Conservation (phyloP, 2,329 filamentous ascomycete genomes). For the Colletotrichum sp. region DNA sequence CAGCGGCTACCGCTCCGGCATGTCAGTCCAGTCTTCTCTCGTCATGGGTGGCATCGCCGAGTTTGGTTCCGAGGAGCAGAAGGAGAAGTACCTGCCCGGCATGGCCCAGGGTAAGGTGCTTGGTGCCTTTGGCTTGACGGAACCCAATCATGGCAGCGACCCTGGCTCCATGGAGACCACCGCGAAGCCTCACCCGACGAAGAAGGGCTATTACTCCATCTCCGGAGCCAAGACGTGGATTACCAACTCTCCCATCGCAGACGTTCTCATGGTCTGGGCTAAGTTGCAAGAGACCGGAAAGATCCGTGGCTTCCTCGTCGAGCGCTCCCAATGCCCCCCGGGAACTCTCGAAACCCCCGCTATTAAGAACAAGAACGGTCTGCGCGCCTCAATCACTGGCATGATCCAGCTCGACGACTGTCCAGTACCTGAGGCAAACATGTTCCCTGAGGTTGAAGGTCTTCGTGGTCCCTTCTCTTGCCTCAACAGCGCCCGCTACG, state of each 20-base stretch:
- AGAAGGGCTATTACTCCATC: constrained; percentile 80
- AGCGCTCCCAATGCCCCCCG: constrained; percentile 82
- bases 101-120: constrained; percentile 84
- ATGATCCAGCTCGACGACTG: constrained; percentile 97
- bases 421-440: constrained; percentile 87
- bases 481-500: constrained; percentile 90
- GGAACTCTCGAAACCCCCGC: constrained; percentile 90
- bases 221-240: constrained; percentile 94
- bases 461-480: constrained; percentile 90
- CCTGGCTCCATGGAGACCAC: constrained; percentile 89
- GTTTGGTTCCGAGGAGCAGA: constrained; percentile 85
- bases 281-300: constrained; percentile 91
- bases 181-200: constrained; percentile 83
- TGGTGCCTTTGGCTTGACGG: constrained; percentile 88
- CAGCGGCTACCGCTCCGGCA: constrained; percentile 88
- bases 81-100: constrained; percentile 79
- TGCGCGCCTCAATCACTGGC: constrained; percentile 91
- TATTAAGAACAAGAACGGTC: constrained; percentile 94
- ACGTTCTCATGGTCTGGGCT: constrained; percentile 88
- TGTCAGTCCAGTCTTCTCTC: constrained; percentile 93
- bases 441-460: constrained; percentile 91
- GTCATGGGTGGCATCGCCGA: constrained; percentile 92
- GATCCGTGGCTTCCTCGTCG: constrained; percentile 91
- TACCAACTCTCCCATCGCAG: constrained; percentile 89
- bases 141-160: constrained; percentile 92